Evolutionary conservation across 2,329 filamentous ascomycete species (phyloP).

Genomic region (Lasiodiplodia sp.): DNA sequence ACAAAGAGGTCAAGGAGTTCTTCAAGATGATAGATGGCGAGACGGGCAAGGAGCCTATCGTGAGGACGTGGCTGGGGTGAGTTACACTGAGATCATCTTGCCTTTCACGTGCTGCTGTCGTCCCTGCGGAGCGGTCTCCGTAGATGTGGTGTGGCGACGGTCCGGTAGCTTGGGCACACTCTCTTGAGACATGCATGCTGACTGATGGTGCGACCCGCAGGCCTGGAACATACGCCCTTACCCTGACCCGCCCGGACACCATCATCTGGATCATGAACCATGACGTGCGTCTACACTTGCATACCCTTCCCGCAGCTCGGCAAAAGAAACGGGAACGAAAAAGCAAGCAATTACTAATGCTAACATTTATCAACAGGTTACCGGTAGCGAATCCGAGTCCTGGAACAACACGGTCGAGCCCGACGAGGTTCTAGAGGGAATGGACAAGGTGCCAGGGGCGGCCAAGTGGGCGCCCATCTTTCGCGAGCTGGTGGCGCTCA

Average conservation of each 20-base stretch:
- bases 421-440: constrained; percentile 54
- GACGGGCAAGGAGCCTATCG: constrained; percentile 50
- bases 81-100: background rate
- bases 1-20: constrained; percentile 56
- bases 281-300: constrained; percentile 42
- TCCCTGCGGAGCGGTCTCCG: background rate
- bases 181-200: constrained; percentile 11
- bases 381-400: constrained; percentile 53
- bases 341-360: background rate
- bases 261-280: constrained; percentile 61
- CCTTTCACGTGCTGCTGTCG: constrained; percentile 29
- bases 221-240: constrained; percentile 54
- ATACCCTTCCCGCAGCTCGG: background rate
- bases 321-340: too few relatives aligned
- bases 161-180: constrained; percentile 20
- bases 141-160: background rate
- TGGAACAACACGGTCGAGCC: constrained; percentile 57
- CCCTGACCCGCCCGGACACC: constrained; percentile 54
- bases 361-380: constrained; percentile 41
- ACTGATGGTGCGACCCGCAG: constrained; percentile 30
- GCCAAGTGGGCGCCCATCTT: constrained; percentile 55
- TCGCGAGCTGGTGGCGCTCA: constrained; percentile 53
- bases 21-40: constrained; percentile 51
- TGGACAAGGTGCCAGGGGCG: constrained; percentile 54
- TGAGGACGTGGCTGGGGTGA: constrained; percentile 53